Conservation (phyloP, 2,329 filamentous ascomycete species). For the Stromatinia cepivora region DNA sequence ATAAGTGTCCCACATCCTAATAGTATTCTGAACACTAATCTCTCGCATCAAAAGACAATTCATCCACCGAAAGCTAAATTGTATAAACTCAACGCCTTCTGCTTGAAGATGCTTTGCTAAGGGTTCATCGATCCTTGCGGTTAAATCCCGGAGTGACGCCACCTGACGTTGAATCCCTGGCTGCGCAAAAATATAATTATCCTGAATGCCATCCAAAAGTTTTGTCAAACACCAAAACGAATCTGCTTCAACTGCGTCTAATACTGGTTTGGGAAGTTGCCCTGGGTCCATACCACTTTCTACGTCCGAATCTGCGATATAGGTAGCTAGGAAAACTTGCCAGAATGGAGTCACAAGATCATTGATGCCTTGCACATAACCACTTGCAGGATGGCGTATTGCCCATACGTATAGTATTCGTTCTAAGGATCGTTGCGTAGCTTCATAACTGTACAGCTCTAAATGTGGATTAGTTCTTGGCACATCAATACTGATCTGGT, state of each 20-base stretch:
- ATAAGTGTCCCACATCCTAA: slow-evolving; percentile 99
- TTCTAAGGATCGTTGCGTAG: slow-evolving; percentile 90
- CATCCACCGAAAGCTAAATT: slow-evolving; percentile 99
- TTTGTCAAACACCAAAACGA: slow-evolving; percentile 99
- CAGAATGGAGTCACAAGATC: slow-evolving; percentile 97
- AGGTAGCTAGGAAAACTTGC: slow-evolving; percentile 93
- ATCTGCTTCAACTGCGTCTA: slow-evolving; percentile 96
- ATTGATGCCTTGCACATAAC: slow-evolving; percentile 98
- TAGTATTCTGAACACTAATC: slow-evolving; percentile 93
- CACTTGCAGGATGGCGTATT: slow-evolving; percentile 92
- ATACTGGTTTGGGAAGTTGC: slow-evolving; percentile 82
- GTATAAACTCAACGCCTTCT: slow-evolving; percentile 96
- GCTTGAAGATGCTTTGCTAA: slow-evolving; percentile 86
- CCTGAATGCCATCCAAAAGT: slow-evolving; percentile 95
- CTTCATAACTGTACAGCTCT: slow-evolving; percentile 91
- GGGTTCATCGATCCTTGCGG: slow-evolving; percentile 79
- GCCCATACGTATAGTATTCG: slow-evolving; percentile 97
- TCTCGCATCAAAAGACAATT: slow-evolving; percentile 98
- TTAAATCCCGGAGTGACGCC: slow-evolving; percentile 82
- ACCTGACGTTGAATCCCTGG: slow-evolving; percentile 96
- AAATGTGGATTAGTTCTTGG: slow-evolving; percentile 95
- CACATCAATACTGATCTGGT: slow-evolving; percentile 98
- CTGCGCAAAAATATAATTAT: slow-evolving; percentile 98
- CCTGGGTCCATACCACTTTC: slow-evolving; percentile 96
- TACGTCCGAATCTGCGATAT: slow-evolving; percentile 91